Evolutionary conservation across 768 basidiomycete species (phyloP).

Genomic region (Neoboletus subvelutipes): DNA sequence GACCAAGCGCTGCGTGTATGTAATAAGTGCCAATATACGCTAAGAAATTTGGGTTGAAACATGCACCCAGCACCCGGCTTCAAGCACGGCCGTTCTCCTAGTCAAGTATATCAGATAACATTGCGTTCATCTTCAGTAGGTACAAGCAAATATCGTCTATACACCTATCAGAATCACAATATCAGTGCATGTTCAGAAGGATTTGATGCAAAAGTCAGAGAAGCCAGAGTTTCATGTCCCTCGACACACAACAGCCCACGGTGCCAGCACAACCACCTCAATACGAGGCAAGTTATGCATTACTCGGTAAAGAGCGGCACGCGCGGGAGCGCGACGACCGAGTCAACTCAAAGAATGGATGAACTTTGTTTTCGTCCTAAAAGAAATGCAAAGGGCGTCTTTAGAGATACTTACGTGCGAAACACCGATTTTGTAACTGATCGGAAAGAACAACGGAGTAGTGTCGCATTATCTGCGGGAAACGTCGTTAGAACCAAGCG

Average conservation of each 20-base stretch:
- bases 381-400: background rate
- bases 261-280: conserved; percentile 45
- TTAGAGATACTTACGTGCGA: background rate
- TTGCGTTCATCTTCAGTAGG: background rate
- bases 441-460: background rate
- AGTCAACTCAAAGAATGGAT: conserved; percentile 79
- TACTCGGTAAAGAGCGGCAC: conserved; percentile 39
- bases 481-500: conserved; percentile 2
- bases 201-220: conserved; percentile 44
- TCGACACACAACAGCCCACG: conserved; percentile 32
- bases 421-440: background rate
- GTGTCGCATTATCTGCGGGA: background rate
- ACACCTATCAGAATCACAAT: conserved; percentile 4
- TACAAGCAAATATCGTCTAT: background rate
- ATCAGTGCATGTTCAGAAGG: conserved; percentile 5
- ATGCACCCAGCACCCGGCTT: too few species aligned
- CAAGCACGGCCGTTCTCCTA: background rate
- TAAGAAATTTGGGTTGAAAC: too few species aligned
- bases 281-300: conserved; percentile 44
- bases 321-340: conserved; percentile 32
- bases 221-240: conserved; percentile 63
- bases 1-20: too few species aligned
- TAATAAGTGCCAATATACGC: too few species aligned
- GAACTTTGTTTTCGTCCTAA: conserved; percentile 72
- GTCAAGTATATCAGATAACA: background rate